Evolutionary conservation across 2,329 filamentous ascomycete species (phyloP).

Genomic region (Pezicula rhizophila): DNA sequence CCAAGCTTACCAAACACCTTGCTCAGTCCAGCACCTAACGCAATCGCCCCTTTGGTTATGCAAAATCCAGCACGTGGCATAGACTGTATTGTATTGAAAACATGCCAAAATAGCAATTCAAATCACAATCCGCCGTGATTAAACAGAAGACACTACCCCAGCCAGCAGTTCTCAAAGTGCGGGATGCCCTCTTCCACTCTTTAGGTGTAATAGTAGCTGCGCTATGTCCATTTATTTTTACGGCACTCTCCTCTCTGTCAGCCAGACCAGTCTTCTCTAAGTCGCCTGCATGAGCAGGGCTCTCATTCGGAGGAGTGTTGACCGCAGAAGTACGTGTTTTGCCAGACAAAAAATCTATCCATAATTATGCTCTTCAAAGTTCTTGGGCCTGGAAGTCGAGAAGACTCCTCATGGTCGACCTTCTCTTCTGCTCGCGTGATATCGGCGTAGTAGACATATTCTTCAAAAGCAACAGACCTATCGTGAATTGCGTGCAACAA

Average conservation of each 20-base stretch:
- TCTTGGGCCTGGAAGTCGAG: slow-evolving; percentile 10
- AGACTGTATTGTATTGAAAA: too few species aligned
- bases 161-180: slow-evolving; percentile 39
- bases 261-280: slow-evolving; percentile 7
- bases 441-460: slow-evolving; percentile 30
- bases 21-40: too few species aligned
- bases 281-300: slow-evolving; percentile 3
- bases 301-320: slow-evolving; percentile 4
- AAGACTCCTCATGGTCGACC: slow-evolving; percentile 13
- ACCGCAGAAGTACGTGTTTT: slow-evolving; percentile 1
- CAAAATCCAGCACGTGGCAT: too few species aligned
- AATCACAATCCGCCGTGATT: slow-evolving; percentile 21
- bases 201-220: slow-evolving; percentile 26
- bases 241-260: slow-evolving; percentile 5
- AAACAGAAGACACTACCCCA: slow-evolving; percentile 37
- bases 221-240: neutral
- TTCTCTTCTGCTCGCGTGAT: slow-evolving; percentile 29
- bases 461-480: slow-evolving; percentile 27
- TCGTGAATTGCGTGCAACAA: slow-evolving; percentile 21
- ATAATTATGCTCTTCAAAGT: slow-evolving; percentile 15
- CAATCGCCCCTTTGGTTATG: too few species aligned
- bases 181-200: slow-evolving; percentile 42
- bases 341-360: slow-evolving; percentile 17
- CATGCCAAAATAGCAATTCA: too few species aligned
- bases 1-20: too few species aligned